These are phyloP conservation scores for Aspergillus luchuensis DNA, from an alignment of 2,329 filamentous ascomycete genomes.

Conservation along the genomic window DNA sequence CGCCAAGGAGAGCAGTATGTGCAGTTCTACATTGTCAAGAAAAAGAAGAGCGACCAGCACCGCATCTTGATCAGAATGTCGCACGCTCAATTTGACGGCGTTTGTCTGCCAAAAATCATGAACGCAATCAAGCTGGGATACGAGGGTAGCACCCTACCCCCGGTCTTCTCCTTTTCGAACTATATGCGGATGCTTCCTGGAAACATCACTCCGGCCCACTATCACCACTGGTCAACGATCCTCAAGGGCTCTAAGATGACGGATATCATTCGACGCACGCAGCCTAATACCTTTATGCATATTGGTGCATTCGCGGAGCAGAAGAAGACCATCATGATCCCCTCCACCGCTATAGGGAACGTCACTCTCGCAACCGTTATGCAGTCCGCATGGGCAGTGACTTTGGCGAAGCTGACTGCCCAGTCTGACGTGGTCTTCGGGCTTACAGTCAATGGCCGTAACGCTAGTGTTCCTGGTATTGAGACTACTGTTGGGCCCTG, in stretches of 20 bases:
- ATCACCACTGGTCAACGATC: slow-evolving; percentile 63
- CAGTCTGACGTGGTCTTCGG: slow-evolving; percentile 65
- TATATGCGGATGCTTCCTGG: slow-evolving; percentile 48
- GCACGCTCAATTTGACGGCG: slow-evolving; percentile 70
- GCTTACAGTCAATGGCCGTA: slow-evolving; percentile 66
- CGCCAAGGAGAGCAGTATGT: slow-evolving; percentile 63
- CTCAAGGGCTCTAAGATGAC: slow-evolving; percentile 59
- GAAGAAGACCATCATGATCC: slow-evolving; percentile 38
- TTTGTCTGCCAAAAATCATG: slow-evolving; percentile 65
- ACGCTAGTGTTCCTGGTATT: slow-evolving; percentile 57
- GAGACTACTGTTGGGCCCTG: slow-evolving; percentile 65
- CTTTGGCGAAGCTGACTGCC: slow-evolving; percentile 58
- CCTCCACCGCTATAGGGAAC: slow-evolving; percentile 54
- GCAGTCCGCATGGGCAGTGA: slow-evolving; percentile 68
- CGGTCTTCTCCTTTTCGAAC: slow-evolving; percentile 48
- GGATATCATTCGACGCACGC: slow-evolving; percentile 37
- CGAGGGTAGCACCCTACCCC: slow-evolving; percentile 42
- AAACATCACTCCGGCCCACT: slow-evolving; percentile 49
- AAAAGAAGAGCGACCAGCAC: slow-evolving; percentile 43
- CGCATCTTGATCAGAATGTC: slow-evolving; percentile 64
- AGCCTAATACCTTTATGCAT: slow-evolving; percentile 39
- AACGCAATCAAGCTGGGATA: slow-evolving; percentile 62
- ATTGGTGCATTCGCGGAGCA: slow-evolving; percentile 40
- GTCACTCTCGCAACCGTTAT: slow-evolving; percentile 66
- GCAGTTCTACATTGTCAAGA: slow-evolving; percentile 59